phyloP scores from a whole-genome alignment of 1,139 yeast species.

The Hyphopichia fennica region DNA sequence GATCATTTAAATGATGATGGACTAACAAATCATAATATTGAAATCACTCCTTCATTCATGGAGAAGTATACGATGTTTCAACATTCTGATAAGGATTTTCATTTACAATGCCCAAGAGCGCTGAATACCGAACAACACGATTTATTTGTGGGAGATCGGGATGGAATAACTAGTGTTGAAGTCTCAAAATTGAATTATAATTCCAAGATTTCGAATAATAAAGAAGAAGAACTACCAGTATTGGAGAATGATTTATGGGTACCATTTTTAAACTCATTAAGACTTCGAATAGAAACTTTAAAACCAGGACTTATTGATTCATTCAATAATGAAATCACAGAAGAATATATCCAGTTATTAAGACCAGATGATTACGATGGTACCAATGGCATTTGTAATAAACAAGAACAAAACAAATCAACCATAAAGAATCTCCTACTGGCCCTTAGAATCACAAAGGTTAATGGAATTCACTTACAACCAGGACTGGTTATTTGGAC shows the following conservation, averaged over 20 bases:
- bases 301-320: constrained; percentile 32
- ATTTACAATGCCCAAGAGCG: constrained; percentile 25
- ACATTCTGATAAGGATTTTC: constrained; percentile 5
- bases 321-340: constrained; percentile 21
- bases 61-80: constrained; percentile 28
- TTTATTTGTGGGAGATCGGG: constrained; percentile 34
- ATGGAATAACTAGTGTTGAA: constrained; percentile 20
- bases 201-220: constrained; percentile 11
- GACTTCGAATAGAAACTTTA: constrained; percentile 40
- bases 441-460: constrained; percentile 27
- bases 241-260: constrained; percentile 33
- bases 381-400: constrained; percentile 12
- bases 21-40: constrained; percentile 25
- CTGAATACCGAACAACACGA: constrained; percentile 29
- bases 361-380: constrained; percentile 11
- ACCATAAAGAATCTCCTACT: constrained; percentile 17
- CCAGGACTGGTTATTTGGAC: constrained; percentile 31
- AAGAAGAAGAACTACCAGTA: constrained; percentile 8
- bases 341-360: constrained; percentile 20
- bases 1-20: constrained; percentile 22
- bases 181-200: constrained; percentile 21
- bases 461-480: constrained; percentile 36
- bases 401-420: constrained; percentile 8
- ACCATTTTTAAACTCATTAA: constrained; percentile 31
- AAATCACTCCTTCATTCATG: constrained; percentile 28